phyloP scores from a whole-genome alignment of 352 stramenopile species.

The Globisporangium middletonii region DNA sequence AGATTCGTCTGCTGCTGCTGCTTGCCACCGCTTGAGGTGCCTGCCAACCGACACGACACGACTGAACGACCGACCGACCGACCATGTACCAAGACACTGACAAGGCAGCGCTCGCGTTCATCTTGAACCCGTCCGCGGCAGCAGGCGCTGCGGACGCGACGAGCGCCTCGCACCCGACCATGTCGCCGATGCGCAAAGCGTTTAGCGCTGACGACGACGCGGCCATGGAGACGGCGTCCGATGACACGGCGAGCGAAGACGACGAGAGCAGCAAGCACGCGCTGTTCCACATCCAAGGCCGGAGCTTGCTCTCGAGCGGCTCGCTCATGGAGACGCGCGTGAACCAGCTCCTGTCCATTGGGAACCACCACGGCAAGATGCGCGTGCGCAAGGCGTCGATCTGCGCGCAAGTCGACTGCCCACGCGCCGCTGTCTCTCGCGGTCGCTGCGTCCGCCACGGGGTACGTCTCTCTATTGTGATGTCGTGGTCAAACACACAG shows the following conservation, averaged over 20 bases:
- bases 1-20: neutral
- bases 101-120: slow-evolving; percentile 65
- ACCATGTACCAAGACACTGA: slow-evolving; percentile 36
- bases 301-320: slow-evolving; percentile 42
- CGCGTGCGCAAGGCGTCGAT: slow-evolving; percentile 54
- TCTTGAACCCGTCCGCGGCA: slow-evolving; percentile 49
- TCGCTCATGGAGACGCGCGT: slow-evolving; percentile 53
- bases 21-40: too few relatives aligned
- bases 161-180: slow-evolving; percentile 10
- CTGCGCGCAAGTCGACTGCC: slow-evolving; percentile 48
- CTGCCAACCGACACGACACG: neutral
- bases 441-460: slow-evolving; percentile 49
- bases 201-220: slow-evolving; percentile 15
- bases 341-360: slow-evolving; percentile 40
- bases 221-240: slow-evolving; percentile 15
- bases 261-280: slow-evolving; percentile 28
- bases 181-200: slow-evolving; percentile 47
- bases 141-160: slow-evolving; percentile 11
- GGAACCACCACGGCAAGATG: slow-evolving; percentile 70
- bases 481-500: neutral
- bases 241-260: slow-evolving; percentile 29
- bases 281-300: slow-evolving; percentile 37
- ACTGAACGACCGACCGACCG: too few relatives aligned
- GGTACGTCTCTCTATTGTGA: slow-evolving; percentile 8
- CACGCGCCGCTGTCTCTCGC: slow-evolving; percentile 42